Evolutionary conservation across 2,329 filamentous ascomycete genomes (phyloP).

Genomic region (Trichophyton simii): DNA sequence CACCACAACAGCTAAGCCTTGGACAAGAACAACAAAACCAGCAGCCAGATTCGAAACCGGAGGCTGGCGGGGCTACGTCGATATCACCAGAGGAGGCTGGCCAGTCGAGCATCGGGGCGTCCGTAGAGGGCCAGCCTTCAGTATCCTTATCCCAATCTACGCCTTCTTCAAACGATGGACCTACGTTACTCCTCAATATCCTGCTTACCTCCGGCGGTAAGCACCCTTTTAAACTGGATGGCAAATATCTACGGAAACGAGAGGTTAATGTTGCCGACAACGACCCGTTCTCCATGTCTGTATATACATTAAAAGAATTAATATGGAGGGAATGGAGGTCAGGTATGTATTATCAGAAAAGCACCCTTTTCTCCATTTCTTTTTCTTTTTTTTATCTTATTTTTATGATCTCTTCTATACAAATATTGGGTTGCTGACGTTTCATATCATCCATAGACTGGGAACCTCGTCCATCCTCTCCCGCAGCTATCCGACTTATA

Average conservation of each 20-base stretch:
- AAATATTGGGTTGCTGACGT: background rate
- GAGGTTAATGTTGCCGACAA: conserved; percentile 63
- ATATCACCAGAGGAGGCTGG: background rate
- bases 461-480: conserved; percentile 74
- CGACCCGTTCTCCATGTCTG: conserved; percentile 80
- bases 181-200: conserved; percentile 27
- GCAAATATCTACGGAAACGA: conserved; percentile 69
- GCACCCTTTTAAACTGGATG: conserved; percentile 82
- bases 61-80: background rate
- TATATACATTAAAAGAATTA: conserved; percentile 87
- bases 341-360: conserved; percentile 32
- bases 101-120: background rate
- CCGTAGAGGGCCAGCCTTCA: background rate
- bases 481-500: conserved; percentile 80
- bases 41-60: background rate
- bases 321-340: conserved; percentile 86
- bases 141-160: background rate
- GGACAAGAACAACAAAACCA: background rate
- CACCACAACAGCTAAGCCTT: background rate
- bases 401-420: background rate
- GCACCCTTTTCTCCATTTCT: background rate
- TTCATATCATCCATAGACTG: conserved; percentile 45
- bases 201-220: conserved; percentile 69
- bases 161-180: background rate
- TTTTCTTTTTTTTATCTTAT: too few species aligned